Evolutionary conservation across 768 basidiomycete genomes (phyloP).

Genomic region (Cubamyces lactineus): DNA sequence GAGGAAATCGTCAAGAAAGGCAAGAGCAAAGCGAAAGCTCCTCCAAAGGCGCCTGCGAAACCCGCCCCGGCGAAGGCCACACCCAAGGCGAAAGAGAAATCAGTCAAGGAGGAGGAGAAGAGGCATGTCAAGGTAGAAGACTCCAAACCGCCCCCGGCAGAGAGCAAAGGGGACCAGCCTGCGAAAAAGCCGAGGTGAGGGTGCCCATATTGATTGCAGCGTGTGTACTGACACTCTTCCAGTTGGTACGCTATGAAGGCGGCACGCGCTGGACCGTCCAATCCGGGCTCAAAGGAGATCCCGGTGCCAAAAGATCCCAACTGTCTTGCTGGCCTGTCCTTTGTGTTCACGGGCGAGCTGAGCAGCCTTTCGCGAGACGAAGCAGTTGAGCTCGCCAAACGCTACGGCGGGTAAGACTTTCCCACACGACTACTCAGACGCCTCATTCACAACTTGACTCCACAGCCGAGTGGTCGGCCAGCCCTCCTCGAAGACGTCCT

Average conservation of each 20-base stretch:
- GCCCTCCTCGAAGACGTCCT: conserved; percentile 89
- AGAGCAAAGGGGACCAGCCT: conserved; percentile 24
- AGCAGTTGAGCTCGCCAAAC: conserved; percentile 85
- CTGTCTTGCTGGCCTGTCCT: conserved; percentile 82
- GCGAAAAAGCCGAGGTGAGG: conserved; percentile 28
- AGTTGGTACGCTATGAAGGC: conserved; percentile 61
- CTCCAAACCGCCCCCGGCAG: conserved; percentile 1
- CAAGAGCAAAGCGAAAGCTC: conserved; percentile 23
- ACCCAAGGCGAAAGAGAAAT: conserved; percentile 19
- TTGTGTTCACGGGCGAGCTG: conserved; percentile 97
- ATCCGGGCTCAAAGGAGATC: conserved; percentile 58
- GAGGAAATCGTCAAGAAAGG: conserved; percentile 25
- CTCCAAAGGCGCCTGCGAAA: conserved; percentile 21
- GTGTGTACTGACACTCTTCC: conserved; percentile 4
- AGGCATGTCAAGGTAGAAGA: conserved; percentile 11
- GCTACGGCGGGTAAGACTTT: conserved; percentile 81
- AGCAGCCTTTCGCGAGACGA: conserved; percentile 87
- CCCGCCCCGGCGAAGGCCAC: conserved; percentile 6
- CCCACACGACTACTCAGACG: not conserved
- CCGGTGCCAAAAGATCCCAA: conserved; percentile 77
- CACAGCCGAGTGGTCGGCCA: conserved; percentile 83
- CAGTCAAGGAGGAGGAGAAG: conserved; percentile 20
- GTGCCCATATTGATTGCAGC: not conserved
- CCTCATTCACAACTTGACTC: conserved; percentile 7
- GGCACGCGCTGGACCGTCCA: conserved; percentile 63